These are phyloP conservation scores for Podaxis mareebaensis DNA, from an alignment of 768 basidiomycete genomes.

Conservation along the genomic window DNA sequence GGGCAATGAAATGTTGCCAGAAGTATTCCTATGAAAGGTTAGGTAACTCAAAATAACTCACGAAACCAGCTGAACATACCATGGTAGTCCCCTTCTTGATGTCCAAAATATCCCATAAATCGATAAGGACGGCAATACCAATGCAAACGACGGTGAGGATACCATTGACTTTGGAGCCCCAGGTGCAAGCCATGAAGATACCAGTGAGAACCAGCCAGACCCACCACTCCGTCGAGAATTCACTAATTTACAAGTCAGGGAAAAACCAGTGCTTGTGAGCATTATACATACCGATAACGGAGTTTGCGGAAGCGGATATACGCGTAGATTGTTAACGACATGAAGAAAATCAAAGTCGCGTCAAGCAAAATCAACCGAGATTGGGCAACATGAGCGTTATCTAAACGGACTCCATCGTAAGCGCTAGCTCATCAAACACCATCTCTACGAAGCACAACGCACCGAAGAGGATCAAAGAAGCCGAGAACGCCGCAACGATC, in stretches of 20 bases:
- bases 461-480: constrained; percentile 87
- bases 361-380: constrained; percentile 97
- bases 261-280: neutral
- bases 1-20: constrained; percentile 83
- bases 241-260: constrained; percentile 44
- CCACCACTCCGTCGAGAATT: constrained; percentile 93
- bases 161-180: constrained; percentile 98
- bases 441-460: constrained; percentile 29
- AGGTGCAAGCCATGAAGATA: constrained; percentile 91
- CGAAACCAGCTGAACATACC: constrained; percentile 42
- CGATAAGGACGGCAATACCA: constrained; percentile 88
- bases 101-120: constrained; percentile 94
- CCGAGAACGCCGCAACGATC: constrained; percentile 87
- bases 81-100: constrained; percentile 74
- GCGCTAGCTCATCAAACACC: neutral
- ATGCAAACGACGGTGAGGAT: constrained; percentile 87
- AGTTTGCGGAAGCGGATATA: constrained; percentile 95
- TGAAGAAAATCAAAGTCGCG: constrained; percentile 92
- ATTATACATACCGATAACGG: constrained; percentile 69
- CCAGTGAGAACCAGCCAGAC: constrained; percentile 90
- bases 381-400: constrained; percentile 95
- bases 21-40: constrained; percentile 70
- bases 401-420: constrained; percentile 39
- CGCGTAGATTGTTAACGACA: constrained; percentile 88
- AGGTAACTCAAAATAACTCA: neutral